These are phyloP conservation scores for Prunus kanzakura DNA, from an alignment of 306 rosid genomes.

Conservation along the genomic window DNA sequence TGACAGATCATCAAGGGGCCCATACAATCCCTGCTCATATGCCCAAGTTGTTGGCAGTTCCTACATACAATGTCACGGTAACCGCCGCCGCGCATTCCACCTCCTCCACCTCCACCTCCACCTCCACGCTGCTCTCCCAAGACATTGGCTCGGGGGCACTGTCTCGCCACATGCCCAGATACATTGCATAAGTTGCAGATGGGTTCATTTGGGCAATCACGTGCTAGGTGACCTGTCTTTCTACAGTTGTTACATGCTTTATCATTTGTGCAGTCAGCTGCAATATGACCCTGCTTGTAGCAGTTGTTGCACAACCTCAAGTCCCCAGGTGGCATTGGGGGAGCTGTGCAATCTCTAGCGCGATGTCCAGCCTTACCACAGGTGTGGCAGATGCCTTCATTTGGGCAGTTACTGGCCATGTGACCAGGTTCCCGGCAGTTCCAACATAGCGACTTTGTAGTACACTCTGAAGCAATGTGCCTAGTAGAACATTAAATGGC, in stretches of 20 bases:
- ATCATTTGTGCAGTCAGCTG: conserved; percentile 91
- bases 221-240: conserved; percentile 96
- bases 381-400: conserved; percentile 97
- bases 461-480: conserved; percentile 96
- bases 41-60: conserved; percentile 92
- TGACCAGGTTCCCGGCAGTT: conserved; percentile 97
- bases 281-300: conserved; percentile 97
- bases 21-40: conserved; percentile 97
- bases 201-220: conserved; percentile 94
- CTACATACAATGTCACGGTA: conserved; percentile 79
- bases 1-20: conserved; percentile 95
- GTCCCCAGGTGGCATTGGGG: conserved; percentile 87
- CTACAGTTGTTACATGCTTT: conserved; percentile 99
- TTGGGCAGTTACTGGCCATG: conserved; percentile 89
- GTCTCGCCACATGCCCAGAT: conserved; percentile 91
- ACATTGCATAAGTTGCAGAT: conserved; percentile 93
- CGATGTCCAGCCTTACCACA: conserved; percentile 97
- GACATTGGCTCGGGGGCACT: conserved; percentile 68
- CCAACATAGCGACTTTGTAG: conserved; percentile 94
- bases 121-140: conserved; percentile 54
- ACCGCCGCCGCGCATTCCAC: conserved; percentile 32
- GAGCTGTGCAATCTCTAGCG: conserved; percentile 89
- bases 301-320: conserved; percentile 94
- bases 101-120: conserved; percentile 35
- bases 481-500: conserved; percentile 34